Conservation (phyloP, 352 stramenopile species). For the Pythium guiyangense region DNA sequence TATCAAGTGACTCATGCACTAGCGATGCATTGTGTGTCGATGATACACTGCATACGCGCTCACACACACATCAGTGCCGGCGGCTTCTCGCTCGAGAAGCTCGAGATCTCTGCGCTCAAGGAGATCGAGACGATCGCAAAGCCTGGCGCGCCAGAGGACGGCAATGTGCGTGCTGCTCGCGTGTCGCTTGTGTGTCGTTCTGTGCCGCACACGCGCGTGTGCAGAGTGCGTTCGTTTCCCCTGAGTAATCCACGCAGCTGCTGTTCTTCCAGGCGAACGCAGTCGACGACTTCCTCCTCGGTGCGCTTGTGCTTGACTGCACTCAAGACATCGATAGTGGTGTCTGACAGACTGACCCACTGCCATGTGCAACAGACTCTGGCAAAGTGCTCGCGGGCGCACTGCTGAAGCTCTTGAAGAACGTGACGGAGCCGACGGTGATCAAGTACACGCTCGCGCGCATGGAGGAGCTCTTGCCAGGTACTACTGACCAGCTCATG, state of each 20-base stretch:
- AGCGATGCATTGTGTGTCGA: constrained; percentile 1
- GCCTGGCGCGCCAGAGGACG: constrained; percentile 40
- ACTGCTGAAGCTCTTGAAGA: constrained; percentile 84
- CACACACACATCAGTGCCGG: constrained; percentile 29
- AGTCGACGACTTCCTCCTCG: constrained; percentile 67
- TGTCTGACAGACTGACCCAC: not conserved
- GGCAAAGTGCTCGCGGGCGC: constrained; percentile 52
- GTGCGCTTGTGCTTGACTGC: constrained; percentile 15
- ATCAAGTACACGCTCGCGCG: constrained; percentile 84
- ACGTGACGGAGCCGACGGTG: constrained; percentile 84
- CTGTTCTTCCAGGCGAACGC: constrained; percentile 43
- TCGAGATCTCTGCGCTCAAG: constrained; percentile 82
- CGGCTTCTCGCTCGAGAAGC: constrained; percentile 81
- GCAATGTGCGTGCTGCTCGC: constrained; percentile 34
- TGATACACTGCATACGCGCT: not conserved
- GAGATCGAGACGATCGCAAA: constrained; percentile 79
- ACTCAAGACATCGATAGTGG: no score
- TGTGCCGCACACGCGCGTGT: no score
- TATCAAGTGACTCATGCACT: not conserved
- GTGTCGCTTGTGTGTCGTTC: not conserved
- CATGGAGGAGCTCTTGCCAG: constrained; percentile 83
- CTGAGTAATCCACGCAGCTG: constrained; percentile 17
- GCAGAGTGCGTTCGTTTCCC: not conserved
- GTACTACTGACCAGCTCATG: constrained; percentile 22
- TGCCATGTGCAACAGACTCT: constrained; percentile 30